phyloP scores from a whole-genome alignment of 495 filamentous ascomycete species.

The Chaetomium tenue region DNA sequence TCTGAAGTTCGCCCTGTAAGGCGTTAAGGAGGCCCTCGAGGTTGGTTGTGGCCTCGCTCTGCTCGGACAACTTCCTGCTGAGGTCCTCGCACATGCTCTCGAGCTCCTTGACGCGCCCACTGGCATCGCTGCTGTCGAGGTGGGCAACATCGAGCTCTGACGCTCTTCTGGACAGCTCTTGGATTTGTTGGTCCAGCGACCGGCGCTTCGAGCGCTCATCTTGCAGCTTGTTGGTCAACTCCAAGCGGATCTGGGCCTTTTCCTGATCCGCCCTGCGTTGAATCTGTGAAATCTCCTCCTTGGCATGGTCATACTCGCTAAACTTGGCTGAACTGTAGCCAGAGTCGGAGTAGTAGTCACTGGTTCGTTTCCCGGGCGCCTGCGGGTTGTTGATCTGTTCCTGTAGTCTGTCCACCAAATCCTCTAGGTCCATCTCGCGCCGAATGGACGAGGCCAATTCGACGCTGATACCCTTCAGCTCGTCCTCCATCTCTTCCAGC shows the following conservation, averaged over 20 bases:
- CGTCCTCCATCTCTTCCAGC: constrained; percentile 83
- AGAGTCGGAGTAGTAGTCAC: constrained; percentile 97
- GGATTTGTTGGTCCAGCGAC: constrained; percentile 75
- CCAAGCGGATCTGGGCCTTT: constrained; percentile 79
- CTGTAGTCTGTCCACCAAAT: constrained; percentile 84
- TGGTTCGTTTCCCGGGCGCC: constrained; percentile 73
- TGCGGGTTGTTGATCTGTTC: constrained; percentile 62
- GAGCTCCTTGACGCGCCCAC: constrained; percentile 65
- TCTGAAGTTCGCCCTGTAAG: constrained; percentile 76
- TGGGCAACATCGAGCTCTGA: constrained; percentile 53
- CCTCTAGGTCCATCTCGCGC: constrained; percentile 95
- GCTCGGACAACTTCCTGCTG: constrained; percentile 76
- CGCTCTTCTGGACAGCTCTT: constrained; percentile 72
- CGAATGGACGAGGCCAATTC: constrained; percentile 90
- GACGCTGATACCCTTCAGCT: constrained; percentile 85
- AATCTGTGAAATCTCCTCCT: constrained; percentile 81
- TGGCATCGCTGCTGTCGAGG: constrained; percentile 47
- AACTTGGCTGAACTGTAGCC: constrained; percentile 78
- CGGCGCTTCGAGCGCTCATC: constrained; percentile 75
- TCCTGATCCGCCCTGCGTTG: constrained; percentile 87
- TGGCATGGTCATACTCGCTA: constrained; percentile 63
- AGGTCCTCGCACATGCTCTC: constrained; percentile 77
- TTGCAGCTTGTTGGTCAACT: constrained; percentile 77
- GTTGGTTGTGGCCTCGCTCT: constrained; percentile 84
- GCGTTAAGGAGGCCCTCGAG: constrained; percentile 88